Conservation (phyloP, 306 rosid genomes). For the Sicyos edulis region DNA sequence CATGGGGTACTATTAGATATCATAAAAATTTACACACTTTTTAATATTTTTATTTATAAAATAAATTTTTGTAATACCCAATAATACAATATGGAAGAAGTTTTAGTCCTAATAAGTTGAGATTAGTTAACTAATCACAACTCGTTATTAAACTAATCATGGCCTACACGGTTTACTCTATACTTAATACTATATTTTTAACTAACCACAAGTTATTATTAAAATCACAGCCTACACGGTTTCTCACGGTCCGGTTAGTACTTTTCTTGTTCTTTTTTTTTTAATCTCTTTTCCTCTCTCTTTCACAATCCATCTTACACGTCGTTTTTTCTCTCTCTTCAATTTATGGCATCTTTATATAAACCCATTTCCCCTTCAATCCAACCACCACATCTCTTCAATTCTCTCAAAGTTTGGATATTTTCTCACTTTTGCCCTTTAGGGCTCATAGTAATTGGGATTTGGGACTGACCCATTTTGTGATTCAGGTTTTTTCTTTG, state of each 20-base stretch:
- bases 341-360: background rate
- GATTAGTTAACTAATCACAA: no score
- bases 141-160: background rate
- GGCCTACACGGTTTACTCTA: background rate
- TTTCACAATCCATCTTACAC: slow-evolving; percentile 11
- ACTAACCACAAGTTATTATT: no score
- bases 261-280: background rate
- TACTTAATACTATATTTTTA: no score
- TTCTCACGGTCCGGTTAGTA: background rate
- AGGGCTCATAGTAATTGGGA: background rate
- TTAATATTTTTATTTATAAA: no score
- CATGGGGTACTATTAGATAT: no score
- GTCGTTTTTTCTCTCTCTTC: slow-evolving; percentile 14
- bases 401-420: background rate
- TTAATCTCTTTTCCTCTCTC: background rate
- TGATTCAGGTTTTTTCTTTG: background rate
- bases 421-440: background rate
- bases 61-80: no score
- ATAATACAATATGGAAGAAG: no score
- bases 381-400: slow-evolving; percentile 15
- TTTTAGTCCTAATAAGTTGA: no score
- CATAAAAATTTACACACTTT: no score
- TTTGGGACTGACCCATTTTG: background rate
- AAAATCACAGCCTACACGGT: no score
- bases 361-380: background rate